Evolutionary conservation across 2,329 filamentous ascomycete genomes (phyloP), one percentile per base, ranked within the genome.

Genomic region (Cercospora canescens): DNA sequence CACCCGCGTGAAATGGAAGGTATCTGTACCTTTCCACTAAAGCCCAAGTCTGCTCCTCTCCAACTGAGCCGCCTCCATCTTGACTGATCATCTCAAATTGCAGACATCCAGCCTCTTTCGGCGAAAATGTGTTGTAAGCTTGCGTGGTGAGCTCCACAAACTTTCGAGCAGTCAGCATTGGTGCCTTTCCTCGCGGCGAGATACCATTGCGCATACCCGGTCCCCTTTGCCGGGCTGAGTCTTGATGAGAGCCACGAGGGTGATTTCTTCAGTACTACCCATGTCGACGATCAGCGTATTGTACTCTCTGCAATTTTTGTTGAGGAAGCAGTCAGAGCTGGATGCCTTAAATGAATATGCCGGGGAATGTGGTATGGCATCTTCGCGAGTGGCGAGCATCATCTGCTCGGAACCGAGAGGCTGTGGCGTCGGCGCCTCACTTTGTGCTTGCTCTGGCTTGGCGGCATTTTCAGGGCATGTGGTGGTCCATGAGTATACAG

Each of bases 141-240:
- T 60, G 11, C 12, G 57, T 60, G 57, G 39, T 48, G 37, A 48
- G 39, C 30, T 50, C 58, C 16, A 60, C 26, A 6, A 48, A 60
- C 24, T 60, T 50, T 28, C 0, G 6, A 14, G 5, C 45, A 16
- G 12, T 50, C 45, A 50, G 45, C 24, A 3, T n/a, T 14, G 11
- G 28, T 50, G 45, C 3, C 2, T 50, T 16, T 12, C 5, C 45
- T 9, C 18, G 21, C n/a, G 24, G 26, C n/a, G n/a, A n/a, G 14
- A n/a, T 26, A 30, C n/a, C 3, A 3, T 18, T 3, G 26, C 34
- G 32, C 63, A 16, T 60, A 64, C 62, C 21, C 34, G 18, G 26
- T 60, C 48, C n/a, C 62, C 62, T 54, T 64, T 60, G 9, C 56
- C 62, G 14, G 62, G 62, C 11, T 60, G 59, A 4, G 62, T 64